Evolutionary conservation across 139 green algal genomes (phyloP), one percentile per base, ranked within the genome.

Genomic region (Picochlorum costavermella): DNA sequence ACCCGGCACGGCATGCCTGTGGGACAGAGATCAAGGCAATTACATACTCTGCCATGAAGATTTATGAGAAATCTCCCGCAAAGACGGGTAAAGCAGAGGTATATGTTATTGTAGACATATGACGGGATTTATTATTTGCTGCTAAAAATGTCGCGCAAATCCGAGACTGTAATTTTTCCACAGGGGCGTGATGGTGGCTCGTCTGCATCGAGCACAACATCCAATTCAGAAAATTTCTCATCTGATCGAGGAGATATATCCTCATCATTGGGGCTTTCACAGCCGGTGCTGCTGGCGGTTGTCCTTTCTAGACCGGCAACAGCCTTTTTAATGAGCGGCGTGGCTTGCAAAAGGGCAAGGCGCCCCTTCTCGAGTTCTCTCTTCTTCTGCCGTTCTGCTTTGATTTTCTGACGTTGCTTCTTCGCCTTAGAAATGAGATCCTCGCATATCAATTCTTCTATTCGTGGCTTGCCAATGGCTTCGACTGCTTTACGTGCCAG

Each of bases 51-150:
- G 84, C 83, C 10, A 96, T 96, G 87, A 74, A 88, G 45, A 83
- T 96, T 36, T 51, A 64, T 12, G 81, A 92, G 51, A 50, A 46
- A 56, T 49, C 55, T 3, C 33, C 33, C 0, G 33, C 11, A 8
- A 23, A 53, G 46, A 20, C 46, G 20, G 75, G 60, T 0, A 62
- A 85, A 30, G 72, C 83, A 10, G 86, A 96, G 46, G 66, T 95
- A 9, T 93, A 85, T 71, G 87, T 93, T 10, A 92, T 96, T 43
- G 86, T 96, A 5, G 88, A 96, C 68, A 96, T 96, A 10, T 92
- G 64, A 83, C 6, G 6, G 8, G 16, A 56, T 53, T 53, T 53
- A 40, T 40, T 40, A 40, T 40, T 40, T 40, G 6, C 33, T 40
- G 5, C 33, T 40, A 8, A 72, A 20, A 29, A 72, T 44, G 2